Evolutionary conservation across 148 eudicot species (phyloP), one percentile per base, ranked within the genome.

Genomic region (Cornus florida): DNA sequence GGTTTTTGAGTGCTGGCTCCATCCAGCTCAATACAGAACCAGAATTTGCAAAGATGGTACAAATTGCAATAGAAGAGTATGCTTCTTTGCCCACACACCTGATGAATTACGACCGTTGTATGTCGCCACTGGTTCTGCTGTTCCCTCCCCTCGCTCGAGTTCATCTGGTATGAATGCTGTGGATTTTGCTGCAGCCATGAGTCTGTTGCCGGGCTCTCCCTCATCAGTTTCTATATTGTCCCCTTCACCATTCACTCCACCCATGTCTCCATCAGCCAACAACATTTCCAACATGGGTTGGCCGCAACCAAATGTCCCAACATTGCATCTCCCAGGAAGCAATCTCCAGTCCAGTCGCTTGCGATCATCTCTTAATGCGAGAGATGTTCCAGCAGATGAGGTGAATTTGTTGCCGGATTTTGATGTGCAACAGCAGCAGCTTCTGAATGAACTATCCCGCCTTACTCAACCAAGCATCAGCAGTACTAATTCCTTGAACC

Each of bases 1-100:
- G 35, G 97, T 93, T 59, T 93, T 93, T 53, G 97, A 93, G 84
- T 84, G 92, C 72, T 93, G 97, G 97, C 91, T 93, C 53, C 97
- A 93, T 67, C 97, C 97, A 0, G 97, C 97, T 56, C 97, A 93
- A 39, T 93, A 93, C 56, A 80, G 95, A 16, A 93, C 97, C 56
- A 87, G 97, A 7, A 86, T 93, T 7, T 93, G 97, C 82, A 93
- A 93, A 71, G 97, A 93, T 60, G 95, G 95, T 4, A 79, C 83
- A 0, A 75, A 39, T 70, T 93, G 97, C 78, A 76, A 83, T 20
- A 77, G 97, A 78, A 86, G 95, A 57, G 97, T 93, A 6, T 93
- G 97, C 72, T 93, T 93, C 89, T 93, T 93, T 65, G 97, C 97
- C 14, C 97, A 93, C 79, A 84, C 80, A 1, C 87, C 84, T 28